These are phyloP conservation scores for Hortaea werneckii DNA, from an alignment of 2,329 filamentous ascomycete genomes.

Conservation along the genomic window DNA sequence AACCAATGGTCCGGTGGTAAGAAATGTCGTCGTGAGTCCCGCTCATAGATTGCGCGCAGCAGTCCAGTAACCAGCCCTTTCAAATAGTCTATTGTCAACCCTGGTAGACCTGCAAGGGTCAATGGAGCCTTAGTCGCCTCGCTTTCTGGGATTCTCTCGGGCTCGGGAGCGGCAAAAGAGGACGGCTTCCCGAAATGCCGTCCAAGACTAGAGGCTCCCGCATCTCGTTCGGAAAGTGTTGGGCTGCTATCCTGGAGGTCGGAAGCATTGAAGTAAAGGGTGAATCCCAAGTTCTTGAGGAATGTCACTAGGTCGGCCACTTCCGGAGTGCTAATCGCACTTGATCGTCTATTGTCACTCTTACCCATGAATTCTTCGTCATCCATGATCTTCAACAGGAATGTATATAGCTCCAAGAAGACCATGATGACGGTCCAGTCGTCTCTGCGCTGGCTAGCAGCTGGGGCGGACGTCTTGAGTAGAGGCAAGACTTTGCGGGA, in stretches of 20 bases:
- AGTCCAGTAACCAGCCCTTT: slow-evolving; percentile 70
- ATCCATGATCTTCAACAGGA: slow-evolving; percentile 84
- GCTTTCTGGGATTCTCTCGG: slow-evolving; percentile 2
- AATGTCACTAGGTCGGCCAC: slow-evolving; percentile 69
- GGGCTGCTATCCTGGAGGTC: slow-evolving; percentile 33
- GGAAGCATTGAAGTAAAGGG: slow-evolving; percentile 71
- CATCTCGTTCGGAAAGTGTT: slow-evolving; percentile 1
- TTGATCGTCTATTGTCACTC: slow-evolving; percentile 36
- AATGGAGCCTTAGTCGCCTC: slow-evolving; percentile 26
- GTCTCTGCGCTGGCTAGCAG: slow-evolving; percentile 31
- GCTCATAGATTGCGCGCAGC: slow-evolving; percentile 80
- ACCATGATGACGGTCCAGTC: slow-evolving; percentile 86
- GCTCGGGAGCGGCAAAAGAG: not conserved
- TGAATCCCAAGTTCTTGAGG: slow-evolving; percentile 82
- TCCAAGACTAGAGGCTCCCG: slow-evolving; percentile 6
- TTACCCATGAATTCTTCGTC: slow-evolving; percentile 73
- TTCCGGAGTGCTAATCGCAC: slow-evolving; percentile 61
- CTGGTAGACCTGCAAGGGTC: slow-evolving; percentile 51
- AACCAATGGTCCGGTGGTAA: slow-evolving; percentile 81
- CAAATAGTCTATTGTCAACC: slow-evolving; percentile 67
- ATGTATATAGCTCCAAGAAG: slow-evolving; percentile 89
- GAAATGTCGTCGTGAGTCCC: slow-evolving; percentile 81
- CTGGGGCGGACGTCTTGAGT: slow-evolving; percentile 31
- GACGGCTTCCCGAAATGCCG: slow-evolving; percentile 9
- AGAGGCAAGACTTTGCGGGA: slow-evolving; percentile 49